These are phyloP conservation scores for Diplodia corticola DNA, from an alignment of 2,329 filamentous ascomycete species.

Conservation along the genomic window DNA sequence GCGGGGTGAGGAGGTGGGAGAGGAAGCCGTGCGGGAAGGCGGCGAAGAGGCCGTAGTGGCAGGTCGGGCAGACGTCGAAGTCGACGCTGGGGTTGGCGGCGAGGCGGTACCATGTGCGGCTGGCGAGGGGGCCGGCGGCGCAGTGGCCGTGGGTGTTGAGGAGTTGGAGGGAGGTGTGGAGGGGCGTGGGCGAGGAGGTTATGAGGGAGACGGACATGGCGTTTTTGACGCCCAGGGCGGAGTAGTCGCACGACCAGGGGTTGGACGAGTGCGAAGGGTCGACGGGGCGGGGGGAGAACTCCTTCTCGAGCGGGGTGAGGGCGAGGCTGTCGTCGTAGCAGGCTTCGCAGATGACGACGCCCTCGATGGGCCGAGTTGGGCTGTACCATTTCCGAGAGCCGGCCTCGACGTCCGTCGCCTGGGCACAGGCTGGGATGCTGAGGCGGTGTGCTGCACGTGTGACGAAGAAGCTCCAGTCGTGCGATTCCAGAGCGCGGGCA, in stretches of 20 bases:
- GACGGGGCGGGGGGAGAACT: slow-evolving; percentile 53
- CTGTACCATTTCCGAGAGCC: slow-evolving; percentile 60
- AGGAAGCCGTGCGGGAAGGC: slow-evolving; percentile 51
- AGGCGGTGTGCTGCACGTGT: slow-evolving; percentile 58
- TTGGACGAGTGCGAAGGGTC: slow-evolving; percentile 55
- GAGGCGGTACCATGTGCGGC: slow-evolving; percentile 61
- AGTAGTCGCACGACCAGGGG: slow-evolving; percentile 64
- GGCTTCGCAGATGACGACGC: background rate
- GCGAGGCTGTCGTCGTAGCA: slow-evolving; percentile 60
- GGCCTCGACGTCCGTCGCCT: slow-evolving; percentile 60
- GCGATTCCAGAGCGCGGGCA: background rate
- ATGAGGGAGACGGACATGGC: slow-evolving; percentile 52
- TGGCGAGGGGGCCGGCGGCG: slow-evolving; percentile 60
- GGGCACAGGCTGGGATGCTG: slow-evolving; percentile 48
- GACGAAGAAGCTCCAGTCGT: slow-evolving; percentile 29
- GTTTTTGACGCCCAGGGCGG: slow-evolving; percentile 49
- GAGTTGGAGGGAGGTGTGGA: slow-evolving; percentile 16
- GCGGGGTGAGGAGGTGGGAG: slow-evolving; percentile 49
- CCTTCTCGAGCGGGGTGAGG: slow-evolving; percentile 60
- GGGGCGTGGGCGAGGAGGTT: background rate
- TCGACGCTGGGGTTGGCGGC: slow-evolving; percentile 52
- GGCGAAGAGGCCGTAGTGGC: slow-evolving; percentile 62
- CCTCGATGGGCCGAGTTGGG: background rate
- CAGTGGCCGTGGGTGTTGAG: slow-evolving; percentile 46
- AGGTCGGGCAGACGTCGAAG: slow-evolving; percentile 69